These are phyloP conservation scores for Wickerhamomyces sp. DNA, from an alignment of 1,139 yeast genomes.

Conservation along the genomic window DNA sequence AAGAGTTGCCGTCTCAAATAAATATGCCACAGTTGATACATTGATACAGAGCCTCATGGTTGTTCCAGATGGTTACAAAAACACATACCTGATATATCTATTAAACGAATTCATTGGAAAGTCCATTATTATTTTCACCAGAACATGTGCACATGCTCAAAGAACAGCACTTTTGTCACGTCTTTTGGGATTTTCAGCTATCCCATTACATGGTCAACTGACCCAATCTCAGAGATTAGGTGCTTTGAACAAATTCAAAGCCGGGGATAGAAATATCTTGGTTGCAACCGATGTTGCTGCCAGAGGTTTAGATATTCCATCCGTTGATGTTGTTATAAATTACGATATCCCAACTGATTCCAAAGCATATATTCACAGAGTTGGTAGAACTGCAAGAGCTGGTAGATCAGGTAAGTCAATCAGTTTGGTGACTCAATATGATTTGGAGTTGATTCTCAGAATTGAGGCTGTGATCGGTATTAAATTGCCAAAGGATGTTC, in stretches of 20 bases:
- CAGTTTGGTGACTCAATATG: conserved; percentile 91
- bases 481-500: conserved; percentile 78
- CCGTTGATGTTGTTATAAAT: conserved; percentile 87
- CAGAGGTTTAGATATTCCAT: conserved; percentile 93
- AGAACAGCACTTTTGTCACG: conserved; percentile 80
- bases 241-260: conserved; percentile 85
- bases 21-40: conserved; percentile 91
- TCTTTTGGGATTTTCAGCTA: conserved; percentile 79
- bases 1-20: conserved; percentile 81
- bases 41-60: conserved; percentile 85
- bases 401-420: conserved; percentile 93
- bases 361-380: conserved; percentile 96
- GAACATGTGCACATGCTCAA: conserved; percentile 95
- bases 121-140: conserved; percentile 81
- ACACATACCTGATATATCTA: conserved; percentile 77
- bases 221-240: conserved; percentile 91
- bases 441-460: conserved; percentile 78
- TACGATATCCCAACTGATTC: conserved; percentile 97
- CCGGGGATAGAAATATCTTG: conserved; percentile 75
- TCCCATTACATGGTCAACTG: conserved; percentile 92
- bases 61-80: conserved; percentile 88
- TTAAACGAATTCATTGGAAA: conserved; percentile 84
- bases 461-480: conserved; percentile 83
- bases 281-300: conserved; percentile 99
- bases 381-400: conserved; percentile 98